Evolutionary conservation across 495 filamentous ascomycete species (phyloP), one percentile per base, ranked within the genome.

Genomic region (Beverwykella pulmonaria): DNA sequence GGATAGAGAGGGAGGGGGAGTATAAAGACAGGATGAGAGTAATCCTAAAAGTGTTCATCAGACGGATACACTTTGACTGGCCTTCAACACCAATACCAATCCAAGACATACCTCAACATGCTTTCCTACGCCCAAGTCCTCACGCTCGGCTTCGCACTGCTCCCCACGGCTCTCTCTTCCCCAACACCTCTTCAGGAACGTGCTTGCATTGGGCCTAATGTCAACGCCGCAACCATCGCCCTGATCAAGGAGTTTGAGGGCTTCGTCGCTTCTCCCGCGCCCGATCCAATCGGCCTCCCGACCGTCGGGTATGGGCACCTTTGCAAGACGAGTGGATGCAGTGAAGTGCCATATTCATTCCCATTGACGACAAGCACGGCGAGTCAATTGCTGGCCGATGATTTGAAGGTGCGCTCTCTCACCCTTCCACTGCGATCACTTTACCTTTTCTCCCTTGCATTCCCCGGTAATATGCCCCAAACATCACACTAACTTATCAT

Each of bases 261-360:
- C 9, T 80, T 75, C 58, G 59, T 73, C 23, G 56, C 76, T 9
- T 63, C 30, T 20, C 69, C 73, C 17, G 75, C 75, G 53, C 74
- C 71, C 29, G 80, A 84, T 57, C 77, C 79, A 15, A 77, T 75
- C 60, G 80, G 80, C 30, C 71, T 80, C 44, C 79, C 80, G 0
- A 84, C 80, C 29, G 75, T 84, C 19, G 82, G 82, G 30, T 84
- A 83, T 65, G 82, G 82, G 49, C 82, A 84, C 66, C 76, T 82
- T 15, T 84, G 81, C 75, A 36, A 61, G 54, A 75, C 75, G 12
- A 58, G 67, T 15, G 68, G 68, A 15, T 83, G 81, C 76, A 58
- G 75, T 1, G 81, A 83, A 25, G 76, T 83, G 32, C 64, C 71
- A 19, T 82, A 81, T 68, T 39, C 68, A 3, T 77, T 81, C 59